Evolutionary conservation across 75 land plant genomes (phyloP), one percentile per base, ranked within the genome.

Genomic region (Picea glauca): DNA sequence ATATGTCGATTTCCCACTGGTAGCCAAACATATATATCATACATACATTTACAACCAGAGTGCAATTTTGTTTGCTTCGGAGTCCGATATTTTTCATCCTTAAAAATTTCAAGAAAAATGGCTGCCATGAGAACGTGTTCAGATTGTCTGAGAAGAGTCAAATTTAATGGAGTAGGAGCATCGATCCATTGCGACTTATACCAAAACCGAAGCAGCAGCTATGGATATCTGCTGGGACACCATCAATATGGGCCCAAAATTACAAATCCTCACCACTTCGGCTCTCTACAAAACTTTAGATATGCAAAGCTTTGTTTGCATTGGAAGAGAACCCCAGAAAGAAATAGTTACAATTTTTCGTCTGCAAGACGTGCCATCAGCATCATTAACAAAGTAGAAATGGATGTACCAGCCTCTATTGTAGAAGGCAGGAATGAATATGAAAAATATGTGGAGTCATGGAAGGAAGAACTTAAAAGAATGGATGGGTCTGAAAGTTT

Each of bases 401-500:
- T 0, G 26, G 26, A 0, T 26, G 26, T 26, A 26, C 26, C 26
- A 35, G 50, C 50, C 46, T 68, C 46, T 18, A 15, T 38, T 17
- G 46, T 38, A 6, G 38, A 68, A 68, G 50, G 43, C 35, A 43
- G 7, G 72, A 46, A 68, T 68, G 14, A 68, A 68, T 4, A 1
- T 40, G 43, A 78, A 56, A 76, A 63, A 31, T 74, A 81, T 78
- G 64, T 60, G 66, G 78, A 78, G 54, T 76, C 73, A 17, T 85
- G 86, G 86, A 61, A 32, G 59, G 58, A 81, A 13, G 83, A 85
- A 77, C 62, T 81, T 77, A 60, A 79, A 23, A 83, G 14, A 35
- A 35, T 62, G 23, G 17, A 46, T 75, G 59, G 70, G 32, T 81
- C 77, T 75, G 79, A 74, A 9, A 21, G 58, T 31, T 18, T 56